Percentiles rank a stretch among this genome's conserved stretches.
Evolutionary conservation across 345 rosid species (phyloP).

Genomic region (Rhodomyrtus tomentosa): DNA sequence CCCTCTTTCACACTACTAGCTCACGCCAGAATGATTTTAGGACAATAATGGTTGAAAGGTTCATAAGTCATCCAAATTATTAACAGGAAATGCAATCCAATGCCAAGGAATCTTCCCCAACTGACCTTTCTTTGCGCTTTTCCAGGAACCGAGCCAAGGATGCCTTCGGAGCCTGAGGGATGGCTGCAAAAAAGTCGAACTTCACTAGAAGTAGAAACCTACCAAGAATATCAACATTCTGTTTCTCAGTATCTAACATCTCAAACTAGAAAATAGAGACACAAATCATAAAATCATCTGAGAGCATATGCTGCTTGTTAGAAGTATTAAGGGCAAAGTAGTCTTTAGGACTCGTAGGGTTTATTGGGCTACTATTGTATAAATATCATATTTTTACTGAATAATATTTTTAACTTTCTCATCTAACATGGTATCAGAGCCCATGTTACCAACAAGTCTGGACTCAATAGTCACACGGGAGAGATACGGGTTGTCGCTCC

Average conservation of each 20-base stretch:
- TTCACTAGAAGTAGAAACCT: not conserved
- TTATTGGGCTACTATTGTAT: too few species aligned
- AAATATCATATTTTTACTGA: too few species aligned
- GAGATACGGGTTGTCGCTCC: too few species aligned
- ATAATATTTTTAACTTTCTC: too few species aligned
- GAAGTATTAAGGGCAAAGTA: too few species aligned
- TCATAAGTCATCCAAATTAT: not conserved
- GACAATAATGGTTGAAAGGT: not conserved
- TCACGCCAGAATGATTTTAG: not conserved
- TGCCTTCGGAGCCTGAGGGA: slow-evolving; percentile 82
- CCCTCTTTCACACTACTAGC: not conserved
- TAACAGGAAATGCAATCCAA: not conserved
- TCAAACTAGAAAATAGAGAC: not conserved
- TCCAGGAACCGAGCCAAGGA: slow-evolving; percentile 18
- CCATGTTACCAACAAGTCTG: too few species aligned
- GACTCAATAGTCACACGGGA: too few species aligned
- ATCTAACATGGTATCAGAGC: too few species aligned
- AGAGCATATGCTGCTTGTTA: not conserved
- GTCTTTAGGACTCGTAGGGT: too few species aligned
- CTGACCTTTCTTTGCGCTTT: slow-evolving; percentile 87
- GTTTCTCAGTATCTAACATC: not conserved
- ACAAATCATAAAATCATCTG: not conserved
- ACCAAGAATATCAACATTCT: not conserved
- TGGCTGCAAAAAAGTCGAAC: slow-evolving; percentile 8
- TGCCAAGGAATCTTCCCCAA: not conserved